Base-by-base conservation (phyloP, 2,329 filamentous ascomycete genomes). In the Sporothrix pallida region DNA sequence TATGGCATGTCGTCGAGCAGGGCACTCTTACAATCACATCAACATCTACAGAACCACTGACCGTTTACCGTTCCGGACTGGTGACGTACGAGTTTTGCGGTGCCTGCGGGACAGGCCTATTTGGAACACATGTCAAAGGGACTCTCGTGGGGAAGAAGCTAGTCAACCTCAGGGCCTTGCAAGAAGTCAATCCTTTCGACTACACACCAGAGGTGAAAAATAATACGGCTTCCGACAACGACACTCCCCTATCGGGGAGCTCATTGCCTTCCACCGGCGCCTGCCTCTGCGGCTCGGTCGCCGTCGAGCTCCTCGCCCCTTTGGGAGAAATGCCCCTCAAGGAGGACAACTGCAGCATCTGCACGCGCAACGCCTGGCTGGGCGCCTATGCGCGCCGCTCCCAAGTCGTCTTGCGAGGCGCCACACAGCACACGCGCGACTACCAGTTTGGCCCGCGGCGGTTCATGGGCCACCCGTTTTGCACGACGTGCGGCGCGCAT, bases 311-410 rank as follows among this genome's bases (percentile, higher is more conserved):
- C 13, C 68, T 73, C 17, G 54, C 26, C 5, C 72, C 74, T 2
- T 50, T 75, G n/a, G 8, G 26, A 1, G 60, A 67, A 10, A 70
- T 76, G 72, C 9, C 56, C 0, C n/a, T 74, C 31, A 75, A 75
- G 44, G 72, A 75, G 26, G 75, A 76, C 74, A 76, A 76, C 70
- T 76, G 75, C 74, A 76, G 75, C 67, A 74, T 76, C 31, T 76
- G 75, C 71, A 63, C 74, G 13, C 26, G 74, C 70, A 76, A 76
- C 23, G 75, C 75, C 9, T 76, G 75, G 75, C 20, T 72, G 1
- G 75, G 75, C 0, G 72, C 71, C 2, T 76, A 75, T 42, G 74
- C 75, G 1, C 13, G 65, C 37, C 63, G 58, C 31, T 65, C 72
- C 2, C 60, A 72, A 12, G 74, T 76, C 10, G 8, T 60, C 9